phyloP scores from a whole-genome alignment of 2,329 filamentous ascomycete genomes.

The Mariannaea sp. region DNA sequence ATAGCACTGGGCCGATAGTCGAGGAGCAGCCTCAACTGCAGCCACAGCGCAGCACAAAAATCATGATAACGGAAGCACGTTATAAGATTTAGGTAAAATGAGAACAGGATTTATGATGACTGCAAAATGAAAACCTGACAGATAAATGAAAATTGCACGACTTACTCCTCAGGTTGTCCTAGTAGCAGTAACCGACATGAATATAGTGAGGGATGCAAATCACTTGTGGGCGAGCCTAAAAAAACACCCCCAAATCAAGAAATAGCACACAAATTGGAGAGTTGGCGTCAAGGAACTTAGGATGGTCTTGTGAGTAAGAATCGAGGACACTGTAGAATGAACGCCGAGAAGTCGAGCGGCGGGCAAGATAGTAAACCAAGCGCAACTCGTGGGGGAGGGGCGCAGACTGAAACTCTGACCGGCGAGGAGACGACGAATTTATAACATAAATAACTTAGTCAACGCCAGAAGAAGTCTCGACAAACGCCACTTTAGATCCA shows the following conservation, averaged over 20 bases:
- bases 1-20: too few relatives aligned
- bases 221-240: conserved; percentile 14
- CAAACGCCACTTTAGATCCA: background rate
- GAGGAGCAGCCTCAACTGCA: too few relatives aligned
- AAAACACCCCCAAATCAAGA: conserved; percentile 9
- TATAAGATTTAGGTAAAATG: background rate
- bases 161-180: conserved; percentile 7
- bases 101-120: background rate
- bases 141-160: background rate
- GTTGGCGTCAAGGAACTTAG: background rate
- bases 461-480: background rate
- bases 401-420: background rate
- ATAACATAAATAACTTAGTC: background rate
- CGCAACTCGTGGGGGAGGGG: conserved; percentile 8
- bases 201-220: background rate
- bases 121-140: background rate
- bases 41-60: conserved; percentile 1
- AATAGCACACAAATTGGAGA: conserved; percentile 1
- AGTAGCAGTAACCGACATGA: conserved; percentile 9
- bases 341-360: background rate
- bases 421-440: background rate
- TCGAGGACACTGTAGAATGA: background rate
- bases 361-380: conserved; percentile 5
- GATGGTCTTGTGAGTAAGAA: background rate
- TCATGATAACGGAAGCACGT: conserved; percentile 1